A percentile compares a stretch with the other conserved stretches of the same genome.
These are phyloP conservation scores for Komagataea norvegica DNA, from an alignment of 1,139 yeast species.

Conservation along the genomic window DNA sequence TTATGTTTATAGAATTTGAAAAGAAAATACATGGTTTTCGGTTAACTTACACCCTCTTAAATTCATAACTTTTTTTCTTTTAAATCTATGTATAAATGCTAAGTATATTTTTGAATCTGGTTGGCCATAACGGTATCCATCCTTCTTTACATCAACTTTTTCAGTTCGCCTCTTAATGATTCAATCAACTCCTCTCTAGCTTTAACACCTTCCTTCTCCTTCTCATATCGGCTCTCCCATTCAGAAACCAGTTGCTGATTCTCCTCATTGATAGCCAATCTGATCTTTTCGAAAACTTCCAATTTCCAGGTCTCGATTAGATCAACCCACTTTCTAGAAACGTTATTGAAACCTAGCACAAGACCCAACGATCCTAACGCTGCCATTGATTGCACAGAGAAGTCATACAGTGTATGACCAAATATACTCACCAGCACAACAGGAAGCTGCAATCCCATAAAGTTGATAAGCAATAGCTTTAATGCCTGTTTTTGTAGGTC, in stretches of 20 bases:
- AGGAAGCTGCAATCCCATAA: constrained; percentile 30
- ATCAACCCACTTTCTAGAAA: constrained; percentile 26
- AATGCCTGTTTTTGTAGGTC: constrained; percentile 25
- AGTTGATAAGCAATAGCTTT: constrained; percentile 25
- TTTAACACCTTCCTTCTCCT: constrained; percentile 17
- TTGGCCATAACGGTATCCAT: too few relatives aligned
- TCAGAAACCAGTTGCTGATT: constrained; percentile 19
- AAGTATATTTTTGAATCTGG: too few relatives aligned
- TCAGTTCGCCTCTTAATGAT: constrained; percentile 5
- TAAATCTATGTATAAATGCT: background rate
- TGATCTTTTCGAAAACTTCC: constrained; percentile 23
- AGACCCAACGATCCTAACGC: constrained; percentile 29
- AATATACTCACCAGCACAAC: constrained; percentile 23
- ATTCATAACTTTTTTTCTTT: background rate
- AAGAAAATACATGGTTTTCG: too few relatives aligned
- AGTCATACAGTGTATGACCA: constrained; percentile 27
- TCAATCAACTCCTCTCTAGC: constrained; percentile 17
- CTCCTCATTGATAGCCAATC: constrained; percentile 21
- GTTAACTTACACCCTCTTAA: too few relatives aligned
- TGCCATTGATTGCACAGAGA: constrained; percentile 28
- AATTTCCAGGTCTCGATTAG: constrained; percentile 18
- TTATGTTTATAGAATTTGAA: constrained; percentile 28
- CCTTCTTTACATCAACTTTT: constrained; percentile 2
- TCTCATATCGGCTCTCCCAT: constrained; percentile 23
- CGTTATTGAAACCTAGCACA: constrained; percentile 29